phyloP scores from a whole-genome alignment of 1,284 basidiomycete genomes.

The Blastosporella zonata region DNA sequence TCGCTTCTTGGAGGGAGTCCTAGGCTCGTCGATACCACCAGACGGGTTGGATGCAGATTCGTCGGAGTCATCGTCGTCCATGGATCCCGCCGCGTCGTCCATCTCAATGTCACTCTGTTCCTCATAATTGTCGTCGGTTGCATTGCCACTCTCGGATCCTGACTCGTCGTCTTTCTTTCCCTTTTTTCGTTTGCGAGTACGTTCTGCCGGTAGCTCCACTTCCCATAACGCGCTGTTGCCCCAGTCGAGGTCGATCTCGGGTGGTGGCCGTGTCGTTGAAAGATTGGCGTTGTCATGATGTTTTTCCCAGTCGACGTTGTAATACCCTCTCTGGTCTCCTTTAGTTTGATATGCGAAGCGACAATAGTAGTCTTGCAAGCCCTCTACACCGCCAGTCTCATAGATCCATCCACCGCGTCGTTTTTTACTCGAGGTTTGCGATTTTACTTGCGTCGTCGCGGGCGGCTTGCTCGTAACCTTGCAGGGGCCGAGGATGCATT shows the following conservation, averaged over 20 bases:
- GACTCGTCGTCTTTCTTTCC: slow-evolving; percentile 15
- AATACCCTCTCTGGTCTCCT: slow-evolving; percentile 54
- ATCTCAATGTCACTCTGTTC: slow-evolving; percentile 21
- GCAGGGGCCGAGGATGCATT: slow-evolving; percentile 51
- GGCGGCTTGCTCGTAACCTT: slow-evolving; percentile 36
- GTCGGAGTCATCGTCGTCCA: slow-evolving; percentile 12
- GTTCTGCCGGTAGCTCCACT: slow-evolving; percentile 18
- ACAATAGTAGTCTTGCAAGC: slow-evolving; percentile 45
- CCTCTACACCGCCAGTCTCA: slow-evolving; percentile 16
- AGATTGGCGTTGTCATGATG: slow-evolving; percentile 41
- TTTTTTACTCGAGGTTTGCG: slow-evolving; percentile 18
- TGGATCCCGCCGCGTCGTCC: slow-evolving; percentile 12
- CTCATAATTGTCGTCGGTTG: slow-evolving; percentile 24
- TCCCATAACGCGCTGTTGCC: slow-evolving; percentile 21
- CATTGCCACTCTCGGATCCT: slow-evolving; percentile 16
- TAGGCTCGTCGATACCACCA: slow-evolving; percentile 18
- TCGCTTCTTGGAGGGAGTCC: slow-evolving; percentile 34
- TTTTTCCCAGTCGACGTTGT: slow-evolving; percentile 54
- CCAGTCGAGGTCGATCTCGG: slow-evolving; percentile 15
- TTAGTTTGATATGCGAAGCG: slow-evolving; percentile 52
- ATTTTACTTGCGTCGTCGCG: slow-evolving; percentile 8
- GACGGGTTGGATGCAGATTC: slow-evolving; percentile 13
- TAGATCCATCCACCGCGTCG: slow-evolving; percentile 11
- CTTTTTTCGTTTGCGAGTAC: slow-evolving; percentile 8
- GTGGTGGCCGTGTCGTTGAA: slow-evolving; percentile 12